phyloP scores from a whole-genome alignment of 2,329 filamentous ascomycete species.

The Mollisia scopiformis region DNA sequence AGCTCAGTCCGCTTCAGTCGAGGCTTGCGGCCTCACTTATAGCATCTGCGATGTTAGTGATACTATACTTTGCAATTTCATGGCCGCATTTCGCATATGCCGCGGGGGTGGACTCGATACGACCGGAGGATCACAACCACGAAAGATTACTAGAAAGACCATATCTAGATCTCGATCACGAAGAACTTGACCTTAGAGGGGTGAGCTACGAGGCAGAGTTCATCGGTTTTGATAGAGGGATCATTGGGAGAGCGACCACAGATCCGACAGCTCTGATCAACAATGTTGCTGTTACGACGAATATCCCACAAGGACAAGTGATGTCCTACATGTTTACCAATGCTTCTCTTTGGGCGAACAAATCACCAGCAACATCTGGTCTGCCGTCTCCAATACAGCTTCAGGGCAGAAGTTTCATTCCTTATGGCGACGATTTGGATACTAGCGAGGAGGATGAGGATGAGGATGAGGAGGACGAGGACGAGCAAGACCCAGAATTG shows the following conservation, averaged over 20 bases:
- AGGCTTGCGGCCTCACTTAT: constrained; percentile 70
- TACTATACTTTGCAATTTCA: constrained; percentile 64
- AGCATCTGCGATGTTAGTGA: constrained; percentile 60
- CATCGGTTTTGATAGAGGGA: constrained; percentile 59
- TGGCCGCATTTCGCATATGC: constrained; percentile 65
- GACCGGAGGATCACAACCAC: constrained; percentile 49
- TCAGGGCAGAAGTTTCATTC: constrained; percentile 18
- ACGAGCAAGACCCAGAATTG: constrained; percentile 15
- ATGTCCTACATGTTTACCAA: constrained; percentile 67
- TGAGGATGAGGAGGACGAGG: constrained; percentile 10
- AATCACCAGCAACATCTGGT: constrained; percentile 38
- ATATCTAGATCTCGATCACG: constrained; percentile 35
- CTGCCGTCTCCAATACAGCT: constrained; percentile 38
- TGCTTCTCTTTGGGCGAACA: constrained; percentile 52
- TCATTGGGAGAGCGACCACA: constrained; percentile 62
- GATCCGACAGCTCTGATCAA: constrained; percentile 57
- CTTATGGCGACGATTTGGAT: neutral
- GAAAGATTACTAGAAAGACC: constrained; percentile 43
- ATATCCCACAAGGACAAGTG: constrained; percentile 64
- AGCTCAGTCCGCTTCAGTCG: constrained; percentile 71
- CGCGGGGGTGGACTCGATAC: constrained; percentile 52
- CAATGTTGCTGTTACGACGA: constrained; percentile 63
- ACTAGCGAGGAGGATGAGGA: constrained; percentile 19
- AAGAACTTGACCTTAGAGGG: constrained; percentile 37
- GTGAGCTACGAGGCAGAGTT: constrained; percentile 64